Percentiles rank a stretch among this genome's conserved stretches.
Conservation (phyloP, 371 early-diverging fungal species). For the Mucor mucedo region DNA sequence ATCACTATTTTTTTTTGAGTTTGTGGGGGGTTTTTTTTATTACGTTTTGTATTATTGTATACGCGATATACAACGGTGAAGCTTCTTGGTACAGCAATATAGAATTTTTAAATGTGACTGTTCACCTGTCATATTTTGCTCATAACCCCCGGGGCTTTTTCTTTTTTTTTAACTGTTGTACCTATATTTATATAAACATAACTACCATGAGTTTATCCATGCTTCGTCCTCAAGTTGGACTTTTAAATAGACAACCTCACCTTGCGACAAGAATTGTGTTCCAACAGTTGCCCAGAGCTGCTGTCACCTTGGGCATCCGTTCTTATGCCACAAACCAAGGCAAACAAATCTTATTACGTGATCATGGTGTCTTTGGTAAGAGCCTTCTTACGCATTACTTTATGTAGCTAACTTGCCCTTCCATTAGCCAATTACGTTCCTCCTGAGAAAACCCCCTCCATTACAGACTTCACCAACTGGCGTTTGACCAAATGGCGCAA, state of each 20-base stretch:
- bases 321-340: constrained; percentile 31
- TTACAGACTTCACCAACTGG: constrained; percentile 53
- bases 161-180: not conserved
- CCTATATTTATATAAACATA: not conserved
- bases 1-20: too few species aligned
- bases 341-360: constrained; percentile 48
- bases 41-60: too few species aligned
- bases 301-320: constrained; percentile 25
- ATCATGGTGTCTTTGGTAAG: constrained; percentile 58
- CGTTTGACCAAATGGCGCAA: constrained; percentile 57
- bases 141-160: constrained; percentile 7
- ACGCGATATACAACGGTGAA: too few species aligned
- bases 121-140: too few species aligned
- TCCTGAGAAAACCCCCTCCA: constrained; percentile 51
- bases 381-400: not conserved
- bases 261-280: constrained; percentile 12
- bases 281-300: constrained; percentile 23
- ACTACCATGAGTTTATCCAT: constrained; percentile 11
- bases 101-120: too few species aligned
- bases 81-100: too few species aligned
- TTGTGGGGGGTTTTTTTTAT: too few species aligned
- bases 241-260: constrained; percentile 21
- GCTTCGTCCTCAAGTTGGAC: constrained; percentile 17
- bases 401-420: not conserved
- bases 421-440: constrained; percentile 54